These are phyloP conservation scores for Liquidambar formosana DNA, from an alignment of 164 flowering plant genomes.

Conservation along the genomic window DNA sequence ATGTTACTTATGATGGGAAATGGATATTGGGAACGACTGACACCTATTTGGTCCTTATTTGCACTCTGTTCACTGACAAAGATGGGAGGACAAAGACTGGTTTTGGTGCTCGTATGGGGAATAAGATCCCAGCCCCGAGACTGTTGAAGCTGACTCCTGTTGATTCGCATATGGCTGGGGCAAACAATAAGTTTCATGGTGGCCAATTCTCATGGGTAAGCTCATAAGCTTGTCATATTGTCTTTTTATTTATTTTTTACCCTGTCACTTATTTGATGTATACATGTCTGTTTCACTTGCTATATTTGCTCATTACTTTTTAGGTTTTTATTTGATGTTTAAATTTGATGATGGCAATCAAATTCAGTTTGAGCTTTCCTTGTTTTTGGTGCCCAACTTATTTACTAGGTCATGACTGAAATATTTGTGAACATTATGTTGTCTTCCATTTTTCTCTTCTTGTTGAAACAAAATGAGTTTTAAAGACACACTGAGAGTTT, in stretches of 20 bases:
- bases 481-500: not conserved
- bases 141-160: constrained; percentile 91
- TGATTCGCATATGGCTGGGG: constrained; percentile 89
- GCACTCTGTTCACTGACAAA: constrained; percentile 87
- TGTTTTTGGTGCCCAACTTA: not conserved
- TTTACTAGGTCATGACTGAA: not conserved
- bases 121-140: constrained; percentile 93
- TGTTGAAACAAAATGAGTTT: not conserved
- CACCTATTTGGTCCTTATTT: constrained; percentile 84
- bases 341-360: not conserved
- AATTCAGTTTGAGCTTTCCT: not conserved
- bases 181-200: constrained; percentile 70
- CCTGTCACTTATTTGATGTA: not conserved
- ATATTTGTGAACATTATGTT: not conserved
- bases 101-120: constrained; percentile 89
- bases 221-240: constrained; percentile 5
- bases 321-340: not conserved
- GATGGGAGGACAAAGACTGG: constrained; percentile 96
- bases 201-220: constrained; percentile 98
- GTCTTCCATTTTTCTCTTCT: not conserved
- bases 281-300: not conserved
- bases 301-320: not conserved
- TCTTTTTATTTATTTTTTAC: not conserved
- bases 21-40: constrained; percentile 97
- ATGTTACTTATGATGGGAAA: constrained; percentile 94